Base-by-base conservation (phyloP, 331 rosid genomes). In the Prunus yedoensis region DNA sequence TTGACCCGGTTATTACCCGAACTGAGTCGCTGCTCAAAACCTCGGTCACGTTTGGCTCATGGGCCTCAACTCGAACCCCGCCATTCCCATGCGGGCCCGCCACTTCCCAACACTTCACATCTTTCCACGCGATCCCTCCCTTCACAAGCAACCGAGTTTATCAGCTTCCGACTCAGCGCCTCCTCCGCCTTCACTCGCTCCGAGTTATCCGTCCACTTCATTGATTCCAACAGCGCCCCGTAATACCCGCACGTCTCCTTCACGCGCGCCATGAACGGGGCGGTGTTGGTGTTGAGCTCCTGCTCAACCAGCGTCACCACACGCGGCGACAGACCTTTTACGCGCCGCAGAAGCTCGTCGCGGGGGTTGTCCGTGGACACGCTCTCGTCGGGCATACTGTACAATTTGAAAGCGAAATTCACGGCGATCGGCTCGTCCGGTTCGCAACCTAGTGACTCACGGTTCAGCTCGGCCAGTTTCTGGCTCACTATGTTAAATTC, bases 21-120 rank as follows among this genome's bases (percentile, higher is more conserved):
- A 8, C 16, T 53, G 74, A 85, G 88, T 68, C 72, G 78, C 3
- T 78, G 11, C n/a, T 74, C 3, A 90, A 45, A 0, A 82, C 67
- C 86, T 89, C 96, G 49, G 93, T 85, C 5, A 92, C 59, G 66
- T 5, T 80, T 76, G 97, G 79, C 91, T 79, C 96, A 90, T 76
- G 1, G 87, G 82, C 35, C 82, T 90, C 52, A 78, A 67, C 80
- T 73, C 81, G 82, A 92, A 94, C 83, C 99, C 99, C 14, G 99
- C 97, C 99, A 94, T 94, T 2, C 91, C 85, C 96, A 92, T 81
- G 5, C 99, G 93, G 68, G 97, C 96, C 73, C 92, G 85, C 99
- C 99, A 94, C 80, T 94, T 94, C 3, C 99, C 99, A 4, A 92
- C 8, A 94, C 97, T 49, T 94, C 99, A 15, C 96, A 90, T 5